Base-by-base conservation (phyloP, 257 asterid genomes). In the Solanum pennellii region DNA sequence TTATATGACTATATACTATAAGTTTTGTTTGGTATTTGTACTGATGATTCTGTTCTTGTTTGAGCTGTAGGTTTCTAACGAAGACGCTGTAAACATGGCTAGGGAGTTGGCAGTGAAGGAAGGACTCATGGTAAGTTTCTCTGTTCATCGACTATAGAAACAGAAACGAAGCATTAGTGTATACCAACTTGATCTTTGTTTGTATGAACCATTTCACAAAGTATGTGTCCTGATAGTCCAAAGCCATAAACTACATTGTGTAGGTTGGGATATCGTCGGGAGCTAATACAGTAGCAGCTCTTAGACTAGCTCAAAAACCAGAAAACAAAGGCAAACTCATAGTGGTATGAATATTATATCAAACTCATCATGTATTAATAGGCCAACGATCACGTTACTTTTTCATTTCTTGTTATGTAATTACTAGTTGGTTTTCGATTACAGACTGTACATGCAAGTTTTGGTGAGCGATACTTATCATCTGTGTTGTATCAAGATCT, bases 191-290 rank as follows among this genome's bases (percentile, higher is more conserved):
- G n/a, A 77, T 77, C 37, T 41, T 68, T 42, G 83, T 76, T 76
- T 7, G 23, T 14, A 74, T 11, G 82, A 37, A 37, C 52, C 5
- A 10, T 35, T 35, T 74, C 11, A 72, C n/a, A 0, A 31, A 71
- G 16, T 75, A 39, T 21, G 83, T 75, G 83, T 23, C 2, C 33
- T 16, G 37, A 42, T 77, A 14, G 83, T 76, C 37, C n/a, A 76
- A 18, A 56, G 6, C 16, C 83, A 14, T n/a, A 52, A 52, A 52
- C 60, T 16, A 52, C 60, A 52, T 20, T 82, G 25, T 56, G 65
- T 76, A 97, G 99, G 99, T 97, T 23, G 98, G 99, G 68, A 97
- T 97, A 90, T 97, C 99, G 12, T 97, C 99, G 3, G 99, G 99
- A 23, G 99, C 99, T 13, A 97, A 97, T 87, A 97, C 98, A 7